Base-by-base conservation (phyloP, 305 asterid species). In the Fraxinus platypoda region DNA sequence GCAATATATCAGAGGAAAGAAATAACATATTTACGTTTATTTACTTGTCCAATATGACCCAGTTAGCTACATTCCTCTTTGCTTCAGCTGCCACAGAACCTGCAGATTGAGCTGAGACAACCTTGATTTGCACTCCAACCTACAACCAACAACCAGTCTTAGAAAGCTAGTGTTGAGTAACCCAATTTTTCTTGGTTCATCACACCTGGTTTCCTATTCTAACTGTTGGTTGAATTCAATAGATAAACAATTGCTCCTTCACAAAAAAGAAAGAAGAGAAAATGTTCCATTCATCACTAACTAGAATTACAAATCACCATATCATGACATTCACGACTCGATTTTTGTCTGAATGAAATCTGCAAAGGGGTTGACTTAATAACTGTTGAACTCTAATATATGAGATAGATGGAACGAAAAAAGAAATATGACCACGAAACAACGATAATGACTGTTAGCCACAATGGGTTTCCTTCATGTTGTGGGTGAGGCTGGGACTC, bases 31-130 rank as follows among this genome's bases (percentile, higher is more conserved):
- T 91, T 88, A 86, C 85, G 87, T 86, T 84, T 81, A 87, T 88
- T 93, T 93, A 93, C 97, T 91, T 93, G 92, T 93, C 97, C 94
- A 93, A 89, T 80, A 93, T 81, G 86, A 93, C 93, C 97, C 97
- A 93, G 80, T 86, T 88, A 75, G 90, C 92, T 57, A 85, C 85
- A 76, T 82, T 85, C 79, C 84, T 85, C 85, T 87, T 88, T 9
- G 95, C 94, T 90, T 91, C 94, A 82, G 93, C 88, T 41, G 95
- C 90, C 82, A 93, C 93, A 6, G 82, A 85, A 64, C 95, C 97
- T 46, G 88, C 82, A 88, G 91, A 86, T 31, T 62, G 75, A 74
- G 90, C 91, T 52, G 92, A 87, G 68, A 93, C 85, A 30, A 91
- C 97, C 88, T 90, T 91, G 86, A 93, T 91, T 76, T 81, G 91